Conservation (phyloP, 257 asterid genomes). For the Verbascum thapsus region DNA sequence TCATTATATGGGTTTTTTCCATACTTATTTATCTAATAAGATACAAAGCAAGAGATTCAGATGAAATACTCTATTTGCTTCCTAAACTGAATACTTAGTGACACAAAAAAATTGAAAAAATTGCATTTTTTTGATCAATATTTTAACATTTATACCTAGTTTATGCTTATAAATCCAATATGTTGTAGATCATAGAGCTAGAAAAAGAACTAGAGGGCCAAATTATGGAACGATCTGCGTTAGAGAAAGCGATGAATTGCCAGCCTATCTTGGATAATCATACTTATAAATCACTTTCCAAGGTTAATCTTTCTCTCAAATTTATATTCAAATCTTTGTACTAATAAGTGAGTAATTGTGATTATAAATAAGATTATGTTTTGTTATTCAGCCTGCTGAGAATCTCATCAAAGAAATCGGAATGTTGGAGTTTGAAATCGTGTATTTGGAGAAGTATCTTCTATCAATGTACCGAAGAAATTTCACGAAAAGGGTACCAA, state of each 20-base stretch:
- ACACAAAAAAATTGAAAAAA: no score
- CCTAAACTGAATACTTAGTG: no score
- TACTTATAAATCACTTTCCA: constrained; percentile 45
- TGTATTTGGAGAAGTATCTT: constrained; percentile 73
- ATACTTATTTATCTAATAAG: no score
- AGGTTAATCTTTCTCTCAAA: constrained; percentile 39
- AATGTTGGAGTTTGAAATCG: constrained; percentile 68
- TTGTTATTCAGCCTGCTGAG: constrained; percentile 60
- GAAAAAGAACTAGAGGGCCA: constrained; percentile 62
- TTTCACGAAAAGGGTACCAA: constrained; percentile 43
- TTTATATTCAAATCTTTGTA: not conserved
- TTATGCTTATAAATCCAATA: not conserved
- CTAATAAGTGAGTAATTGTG: not conserved
- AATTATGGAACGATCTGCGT: constrained; percentile 46
- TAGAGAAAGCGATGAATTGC: constrained; percentile 53
- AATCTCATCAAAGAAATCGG: constrained; percentile 74
- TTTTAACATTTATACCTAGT: not conserved
- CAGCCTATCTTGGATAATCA: constrained; percentile 54
- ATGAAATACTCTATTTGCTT: no score
- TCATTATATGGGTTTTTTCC: not conserved
- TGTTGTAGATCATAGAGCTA: constrained; percentile 55
- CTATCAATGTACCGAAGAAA: constrained; percentile 64
- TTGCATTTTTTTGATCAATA: no score
- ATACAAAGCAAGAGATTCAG: no score
- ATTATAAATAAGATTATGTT: not conserved